Evolutionary conservation across 345 rosid species (phyloP), one percentile per base, ranked within the genome.

Genomic region (Kernera saxatilis): DNA sequence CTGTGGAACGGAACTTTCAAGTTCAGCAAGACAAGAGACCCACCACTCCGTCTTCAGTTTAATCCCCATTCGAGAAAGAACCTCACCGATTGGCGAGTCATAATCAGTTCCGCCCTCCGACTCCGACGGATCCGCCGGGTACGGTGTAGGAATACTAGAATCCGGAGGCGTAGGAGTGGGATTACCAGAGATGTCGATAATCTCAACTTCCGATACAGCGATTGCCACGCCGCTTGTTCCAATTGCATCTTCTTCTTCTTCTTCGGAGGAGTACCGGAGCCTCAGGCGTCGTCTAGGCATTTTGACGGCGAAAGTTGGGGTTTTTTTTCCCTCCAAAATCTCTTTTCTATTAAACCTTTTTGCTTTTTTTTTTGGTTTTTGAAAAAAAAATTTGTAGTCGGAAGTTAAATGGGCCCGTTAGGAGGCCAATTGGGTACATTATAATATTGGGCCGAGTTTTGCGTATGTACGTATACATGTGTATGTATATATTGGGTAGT

Each of bases 1-100:
- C 22, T 69, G 64, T 13, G 78, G 81, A 48, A 78, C 72, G 5
- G 91, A 88, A 49, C 37, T 67, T 74, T 81, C 77, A 6, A 89
- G 86, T 3, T 77, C 72, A n/a, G 72, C 45, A 36, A 88, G 67
- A 77, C 92, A 85, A 70, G 84, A 80, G 14, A 79, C 74, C 48
- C 91, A 72, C 99, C 97, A 94, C 17, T 78, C 88, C 51, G 81
- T 78, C 79, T 78, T 89, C 57, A 89, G 55, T 65, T 82, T 82
- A 69, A 94, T 60, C 5, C 97, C 99, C 81, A 79, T 73, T 43
- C 82, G 82, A 52, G 70, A 35, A 1, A 94, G 82, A 41, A 61
- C 51, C 55, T 76, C 86, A 39, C 75, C 62, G 49, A 85, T 68
- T 40, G 90, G 90, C 70, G 79, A 82, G 23, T 70, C 82, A 60